Base-by-base conservation (phyloP, 1,284 basidiomycete genomes). In the Leccinum fallax region DNA sequence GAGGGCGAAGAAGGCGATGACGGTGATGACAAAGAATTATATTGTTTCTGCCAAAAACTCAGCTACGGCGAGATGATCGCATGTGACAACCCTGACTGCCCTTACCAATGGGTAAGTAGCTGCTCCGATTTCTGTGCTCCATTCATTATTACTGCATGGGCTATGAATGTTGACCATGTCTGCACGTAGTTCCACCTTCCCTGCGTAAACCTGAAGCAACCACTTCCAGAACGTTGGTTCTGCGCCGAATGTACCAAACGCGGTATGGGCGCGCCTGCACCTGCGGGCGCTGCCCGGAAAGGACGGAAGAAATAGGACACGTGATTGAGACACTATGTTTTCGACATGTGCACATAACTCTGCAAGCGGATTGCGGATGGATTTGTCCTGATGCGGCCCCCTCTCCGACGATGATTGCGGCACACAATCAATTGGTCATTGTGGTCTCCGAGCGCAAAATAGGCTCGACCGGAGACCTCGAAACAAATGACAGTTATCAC, bases 41-140 rank as follows among this genome's bases (percentile, higher is more conserved):
- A 89, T 67, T 89, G 88, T 71, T 83, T 85, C 76, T 89, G 88
- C 71, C 84, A 84, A 65, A 85, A 85, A 69, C 79, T 83, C 61
- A 87, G 85, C 53, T 86, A 85, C 62, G 87, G 87, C 60, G 85
- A 88, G 82, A 90, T 90, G 88, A 85, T 90, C 64, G 88, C 81
- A 51, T 90, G 88, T 71, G 88, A 90, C 70, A 86, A 86, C 66
- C 75, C 81, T n/a, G 78, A 79, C 8, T 90, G 88, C 74, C 80
- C 79, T n/a, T 87, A 83, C 73, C 85, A 89, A 82, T 90, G 88
- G 88, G 88, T 88, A 63, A 79, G 86, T 79, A 13, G 11, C 19
- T 66, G 38, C 56, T 24, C 60, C 49, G 34, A 58, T 51, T 52
- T 19, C 36, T 32, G 40, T 48, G 54, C 51, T 30, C 52, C 34